Conservation (phyloP, 495 filamentous ascomycete genomes). For the Penicillium cataractarum region DNA sequence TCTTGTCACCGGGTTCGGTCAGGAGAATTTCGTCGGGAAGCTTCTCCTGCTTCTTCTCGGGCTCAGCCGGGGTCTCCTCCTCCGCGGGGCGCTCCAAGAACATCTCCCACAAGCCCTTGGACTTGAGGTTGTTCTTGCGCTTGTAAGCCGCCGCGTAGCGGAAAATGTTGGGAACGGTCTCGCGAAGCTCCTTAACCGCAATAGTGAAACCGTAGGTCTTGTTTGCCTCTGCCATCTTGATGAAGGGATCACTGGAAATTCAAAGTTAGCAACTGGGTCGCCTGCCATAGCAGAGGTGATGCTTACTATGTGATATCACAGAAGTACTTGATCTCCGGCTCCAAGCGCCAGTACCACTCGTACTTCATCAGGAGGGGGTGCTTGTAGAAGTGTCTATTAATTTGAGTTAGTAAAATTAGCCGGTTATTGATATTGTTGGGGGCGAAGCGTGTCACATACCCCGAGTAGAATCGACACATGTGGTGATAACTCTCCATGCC, state of each 20-base stretch:
- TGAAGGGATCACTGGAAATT: conserved; percentile 80
- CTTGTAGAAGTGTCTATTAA: conserved; percentile 89
- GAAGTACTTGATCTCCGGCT: conserved; percentile 99
- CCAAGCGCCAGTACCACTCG: conserved; percentile 99
- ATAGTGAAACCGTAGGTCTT: conserved; percentile 99
- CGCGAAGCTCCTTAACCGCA: conserved; percentile 96
- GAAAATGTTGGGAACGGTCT: conserved; percentile 99
- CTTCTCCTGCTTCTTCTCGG: conserved; percentile 66
- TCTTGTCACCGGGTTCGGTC: conserved; percentile 72
- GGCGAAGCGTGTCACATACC: conserved; percentile 54
- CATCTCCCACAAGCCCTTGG: conserved; percentile 98
- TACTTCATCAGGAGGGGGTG: conserved; percentile 94
- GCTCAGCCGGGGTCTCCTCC: conserved; percentile 52
- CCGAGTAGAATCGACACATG: conserved; percentile 98
- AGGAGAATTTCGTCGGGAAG: conserved; percentile 83
- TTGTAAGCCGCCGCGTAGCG: conserved; percentile 99
- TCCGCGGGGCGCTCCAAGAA: conserved; percentile 78
- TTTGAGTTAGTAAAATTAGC: conserved; percentile 16
- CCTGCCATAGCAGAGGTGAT: neutral
- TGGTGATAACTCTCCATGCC: conserved; percentile 99
- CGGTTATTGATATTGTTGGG: neutral
- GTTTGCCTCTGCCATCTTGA: conserved; percentile 86
- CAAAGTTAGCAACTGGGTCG: conserved; percentile 28
- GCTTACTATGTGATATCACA: conserved; percentile 98
- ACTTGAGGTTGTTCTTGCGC: conserved; percentile 85